Evolutionary conservation across 345 rosid genomes (phyloP), one percentile per base, ranked within the genome.

Genomic region (Rubroshorea leprosula): DNA sequence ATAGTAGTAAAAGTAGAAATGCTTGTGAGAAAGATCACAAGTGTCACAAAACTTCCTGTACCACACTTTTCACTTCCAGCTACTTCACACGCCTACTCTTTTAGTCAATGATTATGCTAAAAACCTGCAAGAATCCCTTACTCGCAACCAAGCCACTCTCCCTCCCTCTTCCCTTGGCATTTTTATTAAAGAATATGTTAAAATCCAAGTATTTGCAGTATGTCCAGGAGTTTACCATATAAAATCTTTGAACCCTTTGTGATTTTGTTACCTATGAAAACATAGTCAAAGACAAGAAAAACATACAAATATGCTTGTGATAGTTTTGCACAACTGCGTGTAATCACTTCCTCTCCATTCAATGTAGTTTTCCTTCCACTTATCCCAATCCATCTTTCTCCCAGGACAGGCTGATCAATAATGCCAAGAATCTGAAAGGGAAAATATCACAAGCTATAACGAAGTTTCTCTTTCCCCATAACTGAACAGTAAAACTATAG

Each of bases 361-460:
- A 93, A 62, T 52, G 76, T 80, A 64, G 94, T 93, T 65, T 54
- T 70, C 84, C 79, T 86, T 68, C 94, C 96, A 22, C 26, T 73
- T 54, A 89, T 71, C 50, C 99, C 99, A 46, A 89, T 70, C 99
- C 97, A 93, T 75, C 99, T 78, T 73, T 93, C 99, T 72, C 70
- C 69, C 13, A 93, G 76, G 66, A 89, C 61, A 49, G 99, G 98
- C 69, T 93, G 99, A 73, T 89, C 84, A 64, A 93, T 85, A 51
- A 89, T 57, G 62, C 99, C 97, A 58, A 93, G 88, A 75, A 93
- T 83, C 99, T 89, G 73, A 55, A 54, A 63, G 60, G 48, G 17
- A 17, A 48, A 29, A 0, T 25, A 52, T 51, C 45, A 4, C 4
- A 62, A 58, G 46, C 49, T 20, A 4, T 14, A 0, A 13, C 24